Conservation (phyloP, 208 protist species). For the Tritrichomonas foetus region DNA sequence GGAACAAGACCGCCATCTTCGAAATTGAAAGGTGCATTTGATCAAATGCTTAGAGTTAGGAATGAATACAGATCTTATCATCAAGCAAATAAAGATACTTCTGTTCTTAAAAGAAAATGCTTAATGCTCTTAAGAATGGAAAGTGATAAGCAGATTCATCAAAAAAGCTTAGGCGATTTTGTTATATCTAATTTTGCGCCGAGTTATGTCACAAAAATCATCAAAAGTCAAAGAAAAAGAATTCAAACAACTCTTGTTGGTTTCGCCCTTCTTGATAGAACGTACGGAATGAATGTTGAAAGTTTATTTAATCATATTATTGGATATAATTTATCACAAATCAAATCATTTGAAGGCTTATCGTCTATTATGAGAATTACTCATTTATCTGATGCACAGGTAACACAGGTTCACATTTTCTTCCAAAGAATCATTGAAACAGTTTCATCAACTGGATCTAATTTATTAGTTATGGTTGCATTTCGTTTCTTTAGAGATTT, state of each 20-base stretch:
- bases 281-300: not conserved
- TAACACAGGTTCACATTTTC: not conserved
- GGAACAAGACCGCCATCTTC: not conserved
- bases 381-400: not conserved
- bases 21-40: not conserved
- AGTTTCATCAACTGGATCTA: not conserved
- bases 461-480: not conserved
- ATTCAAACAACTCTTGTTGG: not conserved
- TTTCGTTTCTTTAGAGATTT: constrained; percentile 29
- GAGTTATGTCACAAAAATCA: not conserved
- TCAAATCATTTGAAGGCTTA: constrained; percentile 5
- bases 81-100: not conserved
- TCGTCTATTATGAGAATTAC: not conserved
- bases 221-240: not conserved
- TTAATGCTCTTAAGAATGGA: constrained; percentile 13
- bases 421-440: not conserved
- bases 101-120: not conserved
- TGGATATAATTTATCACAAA: not conserved
- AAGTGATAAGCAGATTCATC: not conserved
- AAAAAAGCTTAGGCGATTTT: not conserved
- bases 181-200: not conserved
- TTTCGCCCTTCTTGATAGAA: not conserved
- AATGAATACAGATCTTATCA: not conserved
- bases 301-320: not conserved
- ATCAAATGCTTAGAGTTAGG: not conserved